phyloP scores from a whole-genome alignment of 768 basidiomycete genomes.

The Clitopilus passeckerianus region DNA sequence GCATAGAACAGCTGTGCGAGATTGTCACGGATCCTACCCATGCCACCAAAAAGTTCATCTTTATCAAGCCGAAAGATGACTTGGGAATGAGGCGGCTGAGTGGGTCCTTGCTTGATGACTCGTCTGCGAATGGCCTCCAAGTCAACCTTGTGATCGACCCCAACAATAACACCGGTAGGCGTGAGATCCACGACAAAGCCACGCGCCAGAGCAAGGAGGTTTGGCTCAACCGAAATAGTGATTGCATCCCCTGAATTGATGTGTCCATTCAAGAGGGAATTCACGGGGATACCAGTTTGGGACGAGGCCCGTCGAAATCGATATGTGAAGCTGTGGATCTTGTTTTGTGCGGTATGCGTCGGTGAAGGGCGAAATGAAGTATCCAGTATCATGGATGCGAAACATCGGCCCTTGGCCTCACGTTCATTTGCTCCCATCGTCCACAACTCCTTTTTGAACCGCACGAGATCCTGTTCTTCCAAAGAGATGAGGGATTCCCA shows the following conservation, averaged over 20 bases:
- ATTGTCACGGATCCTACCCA: constrained; percentile 87
- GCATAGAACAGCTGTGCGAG: constrained; percentile 85
- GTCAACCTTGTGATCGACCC: constrained; percentile 78
- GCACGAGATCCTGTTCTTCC: constrained; percentile 83
- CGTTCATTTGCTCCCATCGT: constrained; percentile 79
- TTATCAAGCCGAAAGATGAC: constrained; percentile 85
- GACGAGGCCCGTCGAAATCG: constrained; percentile 46
- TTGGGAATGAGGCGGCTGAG: constrained; percentile 1
- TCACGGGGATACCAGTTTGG: constrained; percentile 1
- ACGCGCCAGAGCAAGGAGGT: constrained; percentile 76
- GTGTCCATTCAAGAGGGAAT: constrained; percentile 60
- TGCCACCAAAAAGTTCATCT: constrained; percentile 84
- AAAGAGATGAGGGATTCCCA: constrained; percentile 85
- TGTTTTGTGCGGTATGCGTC: constrained; percentile 29
- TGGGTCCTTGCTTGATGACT: constrained; percentile 11
- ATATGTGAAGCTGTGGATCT: constrained; percentile 79
- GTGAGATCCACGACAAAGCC: constrained; percentile 80
- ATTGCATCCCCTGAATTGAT: constrained; percentile 80
- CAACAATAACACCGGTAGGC: constrained; percentile 60
- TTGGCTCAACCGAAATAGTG: constrained; percentile 82
- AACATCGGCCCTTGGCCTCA: constrained; percentile 80
- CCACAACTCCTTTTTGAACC: constrained; percentile 92
- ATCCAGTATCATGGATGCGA: constrained; percentile 73
- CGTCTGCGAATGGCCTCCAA: constrained; percentile 40
- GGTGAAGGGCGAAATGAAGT: constrained; percentile 24